Conservation (phyloP, 495 filamentous ascomycete species). For the Stereocaulon alpinum region DNA sequence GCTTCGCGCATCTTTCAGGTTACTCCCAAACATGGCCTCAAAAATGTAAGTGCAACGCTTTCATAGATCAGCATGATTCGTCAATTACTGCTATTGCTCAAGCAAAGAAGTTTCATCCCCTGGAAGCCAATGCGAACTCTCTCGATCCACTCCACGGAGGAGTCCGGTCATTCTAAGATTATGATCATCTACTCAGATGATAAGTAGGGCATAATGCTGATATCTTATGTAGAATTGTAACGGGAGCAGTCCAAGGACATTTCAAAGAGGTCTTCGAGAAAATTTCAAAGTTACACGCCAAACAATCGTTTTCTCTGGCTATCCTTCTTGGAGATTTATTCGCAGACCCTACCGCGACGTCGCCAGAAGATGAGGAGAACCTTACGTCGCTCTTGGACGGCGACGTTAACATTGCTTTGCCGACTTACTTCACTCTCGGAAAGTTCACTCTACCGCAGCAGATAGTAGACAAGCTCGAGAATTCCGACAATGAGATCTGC, state of each 20-base stretch:
- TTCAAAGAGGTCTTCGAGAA: constrained; percentile 66
- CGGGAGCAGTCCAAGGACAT: constrained; percentile 69
- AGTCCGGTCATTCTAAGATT: background rate
- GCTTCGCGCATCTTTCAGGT: background rate
- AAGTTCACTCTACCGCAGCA: constrained; percentile 51
- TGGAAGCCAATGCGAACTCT: background rate
- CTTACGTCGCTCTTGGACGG: constrained; percentile 58
- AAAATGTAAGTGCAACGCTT: constrained; percentile 51
- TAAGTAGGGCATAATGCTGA: background rate
- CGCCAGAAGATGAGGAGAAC: constrained; percentile 43
- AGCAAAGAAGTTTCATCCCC: background rate
- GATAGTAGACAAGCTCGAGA: constrained; percentile 61
- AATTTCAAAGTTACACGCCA: constrained; percentile 62
- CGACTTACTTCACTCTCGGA: constrained; percentile 81
- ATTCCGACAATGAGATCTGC: constrained; percentile 69
- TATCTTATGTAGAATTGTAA: constrained; percentile 51
- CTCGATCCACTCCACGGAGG: background rate
- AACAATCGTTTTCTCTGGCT: constrained; percentile 77
- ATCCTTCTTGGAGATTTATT: constrained; percentile 82
- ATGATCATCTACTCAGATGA: background rate
- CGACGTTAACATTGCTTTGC: constrained; percentile 58
- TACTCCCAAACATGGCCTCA: constrained; percentile 42
- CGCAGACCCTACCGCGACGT: constrained; percentile 26
- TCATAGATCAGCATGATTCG: background rate
- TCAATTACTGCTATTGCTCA: background rate